Base-by-base conservation (phyloP, 2,329 filamentous ascomycete species). In the Berkeleyomyces basicola region DNA sequence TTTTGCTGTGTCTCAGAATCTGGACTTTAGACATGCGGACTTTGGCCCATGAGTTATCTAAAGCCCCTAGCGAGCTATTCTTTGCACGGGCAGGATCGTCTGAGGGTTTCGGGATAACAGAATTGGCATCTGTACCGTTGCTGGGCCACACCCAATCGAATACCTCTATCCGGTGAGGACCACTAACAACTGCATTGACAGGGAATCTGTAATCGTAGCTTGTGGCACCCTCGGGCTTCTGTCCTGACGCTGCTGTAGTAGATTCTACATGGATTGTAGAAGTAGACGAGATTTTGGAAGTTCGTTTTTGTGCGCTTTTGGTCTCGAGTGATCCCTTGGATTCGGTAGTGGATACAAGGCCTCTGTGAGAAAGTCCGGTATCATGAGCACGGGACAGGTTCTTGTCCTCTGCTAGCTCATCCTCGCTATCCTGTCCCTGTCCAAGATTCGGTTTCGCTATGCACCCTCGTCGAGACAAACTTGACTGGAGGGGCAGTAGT, bases 101-200 rank as follows among this genome's bases (percentile, higher is more conserved):
- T n/a, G 33, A 39, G n/a, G 51, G 51, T 14, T 55, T 55, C 16
- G 51, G 51, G 4, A 55, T n/a, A 39, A 55, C 51, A n/a, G 33
- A 55, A 39, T 55, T 14, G 36, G 33, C 51, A 36, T 55, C 51
- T n/a, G 33, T 10, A 10, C 51, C 51, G 14, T 31, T 39, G 33
- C 51, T 55, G 7, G 51, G 51, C 51, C 51, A 39, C 16, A 37
- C 42, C 63, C 63, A 64, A 9, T 62, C 46, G 36, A 62, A 64
- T 14, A 60, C 39, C 33, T 64, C 57, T 37, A 60, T 39, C 11
- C 46, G 23, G 47, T 47, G 42, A 10, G 57, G 14, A 9, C 63
- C 63, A 31, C 55, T 53, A n/a, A 64, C 63, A n/a, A 43, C 63
- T 40, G 60, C 60, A 31, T 36, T 43, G 40, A 64, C 60, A 7